These are phyloP conservation scores for Zelonia costaricensis DNA, from an alignment of 208 protist genomes.

Conservation along the genomic window DNA sequence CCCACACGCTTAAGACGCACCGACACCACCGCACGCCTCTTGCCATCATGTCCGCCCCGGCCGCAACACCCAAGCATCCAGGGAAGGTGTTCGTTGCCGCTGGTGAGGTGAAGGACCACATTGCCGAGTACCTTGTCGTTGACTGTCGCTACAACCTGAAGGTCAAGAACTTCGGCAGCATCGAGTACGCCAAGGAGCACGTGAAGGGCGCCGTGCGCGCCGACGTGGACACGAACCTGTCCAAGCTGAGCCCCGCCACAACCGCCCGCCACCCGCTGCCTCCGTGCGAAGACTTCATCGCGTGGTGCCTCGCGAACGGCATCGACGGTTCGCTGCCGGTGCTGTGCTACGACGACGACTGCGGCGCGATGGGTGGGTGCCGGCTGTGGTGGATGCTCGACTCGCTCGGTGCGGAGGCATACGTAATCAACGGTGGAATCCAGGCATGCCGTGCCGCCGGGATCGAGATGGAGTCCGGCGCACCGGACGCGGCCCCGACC, in stretches of 20 bases:
- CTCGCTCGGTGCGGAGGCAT: conserved; percentile 73
- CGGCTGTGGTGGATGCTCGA: conserved; percentile 92
- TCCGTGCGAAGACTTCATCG: conserved; percentile 41
- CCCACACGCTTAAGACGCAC: no score
- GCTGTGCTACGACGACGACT: conserved; percentile 83
- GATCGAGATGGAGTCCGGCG: conserved; percentile 39
- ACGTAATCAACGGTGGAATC: conserved; percentile 78
- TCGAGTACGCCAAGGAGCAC: conserved; percentile 59
- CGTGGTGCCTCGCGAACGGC: conserved; percentile 61
- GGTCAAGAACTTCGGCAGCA: conserved; percentile 35
- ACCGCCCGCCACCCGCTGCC: conserved; percentile 72
- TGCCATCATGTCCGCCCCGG: conserved; percentile 6
- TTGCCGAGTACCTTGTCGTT: conserved; percentile 57
- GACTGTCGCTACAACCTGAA: conserved; percentile 76
- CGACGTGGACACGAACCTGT: conserved; percentile 63
- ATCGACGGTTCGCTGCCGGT: conserved; percentile 48
- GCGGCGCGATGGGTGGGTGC: conserved; percentile 70
- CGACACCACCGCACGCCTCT: no score
- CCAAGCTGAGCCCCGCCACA: conserved; percentile 14
- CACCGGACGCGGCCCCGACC: conserved; percentile 1
- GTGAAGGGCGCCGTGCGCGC: conserved; percentile 43
- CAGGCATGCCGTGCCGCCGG: conserved; percentile 54
- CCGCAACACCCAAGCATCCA: conserved; percentile 16
- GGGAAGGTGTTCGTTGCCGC: conserved; percentile 63
- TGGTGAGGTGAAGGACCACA: conserved; percentile 38